Base-by-base conservation (phyloP, 108 stramenopile genomes). In the Cyclotella baltica region DNA sequence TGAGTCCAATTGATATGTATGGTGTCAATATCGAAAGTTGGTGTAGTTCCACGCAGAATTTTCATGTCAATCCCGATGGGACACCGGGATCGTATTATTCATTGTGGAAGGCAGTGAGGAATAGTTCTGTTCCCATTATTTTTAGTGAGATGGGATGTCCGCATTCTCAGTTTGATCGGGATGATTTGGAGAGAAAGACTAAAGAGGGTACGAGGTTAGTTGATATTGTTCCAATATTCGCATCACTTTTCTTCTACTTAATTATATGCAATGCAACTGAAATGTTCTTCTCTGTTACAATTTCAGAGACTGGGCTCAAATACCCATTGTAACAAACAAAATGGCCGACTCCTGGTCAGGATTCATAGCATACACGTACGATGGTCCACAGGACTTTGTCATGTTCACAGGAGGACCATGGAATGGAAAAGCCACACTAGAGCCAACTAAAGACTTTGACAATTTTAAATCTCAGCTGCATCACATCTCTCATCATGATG, bases 91-190 rank as follows among this genome's bases (percentile, higher is more conserved):
- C 82, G 46, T 90, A 87, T 68, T 64, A 67, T 28, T 67, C 79
- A 37, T 68, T 86, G 3, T 85, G 82, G 81, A 29, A 75, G 52
- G 81, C 69, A 30, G 28, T 88, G 43, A 27, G 65, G 0, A 58
- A 76, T 27, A 51, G 38, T 22, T 57, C 80, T 9, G 74, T 87
- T 37, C 90, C 90, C 0, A 67, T 90, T 20, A 65, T 90, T 55
- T 90, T 90, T 70, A 80, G 83, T 11, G 90, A 90, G 71, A 82
- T 88, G 78, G 90, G 90, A 57, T 90, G 90, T 64, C 75, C 86
- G n/a, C 75, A 87, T 47, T 46, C 53, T 43, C 71, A 75, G 10
- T 90, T 84, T 71, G 87, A 90, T 35, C 47, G 83, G 9, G 88
- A 90, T 58, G 85, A 88, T 57, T 35, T 57, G 34, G 48, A 75